These are phyloP conservation scores for Diutina pseudorugosa DNA, from an alignment of 1,139 yeast genomes.

Conservation along the genomic window DNA sequence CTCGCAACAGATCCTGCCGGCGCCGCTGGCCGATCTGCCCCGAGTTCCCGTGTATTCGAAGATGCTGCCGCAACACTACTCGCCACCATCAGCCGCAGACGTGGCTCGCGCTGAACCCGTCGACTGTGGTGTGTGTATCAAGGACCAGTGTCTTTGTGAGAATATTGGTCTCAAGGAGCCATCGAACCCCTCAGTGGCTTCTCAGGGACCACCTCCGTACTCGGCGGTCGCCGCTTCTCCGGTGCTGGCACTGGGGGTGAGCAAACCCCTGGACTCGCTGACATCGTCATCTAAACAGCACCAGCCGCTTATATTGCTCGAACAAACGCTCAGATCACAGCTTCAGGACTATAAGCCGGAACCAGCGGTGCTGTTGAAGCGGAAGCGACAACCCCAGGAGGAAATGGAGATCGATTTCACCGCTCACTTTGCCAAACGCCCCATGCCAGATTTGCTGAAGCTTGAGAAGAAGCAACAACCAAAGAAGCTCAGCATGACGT, in stretches of 20 bases:
- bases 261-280: no score
- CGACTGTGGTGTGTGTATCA: conserved; percentile 56
- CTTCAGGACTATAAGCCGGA: conserved; percentile 35
- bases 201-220: neutral
- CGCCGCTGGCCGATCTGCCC: conserved; percentile 41
- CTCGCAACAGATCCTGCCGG: conserved; percentile 37
- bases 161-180: conserved; percentile 40
- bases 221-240: neutral
- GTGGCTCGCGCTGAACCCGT: neutral
- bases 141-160: conserved; percentile 63
- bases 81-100: neutral
- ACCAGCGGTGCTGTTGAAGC: conserved; percentile 47
- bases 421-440: conserved; percentile 26
- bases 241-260: neutral
- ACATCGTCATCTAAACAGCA: neutral
- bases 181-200: neutral
- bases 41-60: conserved; percentile 10
- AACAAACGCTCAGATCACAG: conserved; percentile 16
- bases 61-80: neutral
- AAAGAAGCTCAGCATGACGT: conserved; percentile 7
- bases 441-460: conserved; percentile 29
- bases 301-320: conserved; percentile 10
- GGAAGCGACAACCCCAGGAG: conserved; percentile 6
- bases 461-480: conserved; percentile 9
- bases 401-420: conserved; percentile 43